Base-by-base conservation (phyloP, 2,329 filamentous ascomycete species). In the Colletotrichum aenigma region DNA sequence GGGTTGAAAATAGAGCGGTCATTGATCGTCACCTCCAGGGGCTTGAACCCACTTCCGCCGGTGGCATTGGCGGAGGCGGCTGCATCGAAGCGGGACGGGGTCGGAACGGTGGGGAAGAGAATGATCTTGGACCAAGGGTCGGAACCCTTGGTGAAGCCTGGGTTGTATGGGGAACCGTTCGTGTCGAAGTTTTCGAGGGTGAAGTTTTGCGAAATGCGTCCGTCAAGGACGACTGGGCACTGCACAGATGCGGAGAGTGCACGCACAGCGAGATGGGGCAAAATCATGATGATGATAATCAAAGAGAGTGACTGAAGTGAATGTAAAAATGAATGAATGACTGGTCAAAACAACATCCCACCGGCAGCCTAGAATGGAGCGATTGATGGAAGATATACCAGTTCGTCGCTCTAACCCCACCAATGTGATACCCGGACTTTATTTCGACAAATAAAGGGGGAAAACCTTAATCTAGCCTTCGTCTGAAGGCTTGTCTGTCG, bases 1-100 rank as follows among this genome's bases (percentile, higher is more conserved):
- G 87, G 87, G 24, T 85, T 84, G 82, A 93, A 93, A 82, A 93
- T 91, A 78, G 90, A 91, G 72, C 86, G 78, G 81, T 93, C 91
- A 69, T 81, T 87, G 80, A 92, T 88, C 38, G 89, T 91, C 12
- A 91, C 88, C 78, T 90, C 89, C 24, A 91, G 77, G 5, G 90
- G 83, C 65, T 75, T 75, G 26, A 70, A 65, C 32, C 32, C 43
- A 48, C n/a, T 48, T 48, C 43, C 34, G 21, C 30, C 48, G 30
- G 86, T 82, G 56, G 85, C 84, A 38, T 83, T 82, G 56, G 85
- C 84, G 15, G 77, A 77, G 16, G 78, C 78, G 70, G 43, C 43
- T 32, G 28, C 16, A 61, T 91, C 89, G 78, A 90, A 90, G 80
- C 71, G 56, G 74, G 79, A 69, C 1, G 58, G 13, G 13, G n/a